Percentiles rank a stretch among this genome's conserved stretches.
phyloP scores from a whole-genome alignment of 169 alveolate species.

The Babesia bigemina region DNA sequence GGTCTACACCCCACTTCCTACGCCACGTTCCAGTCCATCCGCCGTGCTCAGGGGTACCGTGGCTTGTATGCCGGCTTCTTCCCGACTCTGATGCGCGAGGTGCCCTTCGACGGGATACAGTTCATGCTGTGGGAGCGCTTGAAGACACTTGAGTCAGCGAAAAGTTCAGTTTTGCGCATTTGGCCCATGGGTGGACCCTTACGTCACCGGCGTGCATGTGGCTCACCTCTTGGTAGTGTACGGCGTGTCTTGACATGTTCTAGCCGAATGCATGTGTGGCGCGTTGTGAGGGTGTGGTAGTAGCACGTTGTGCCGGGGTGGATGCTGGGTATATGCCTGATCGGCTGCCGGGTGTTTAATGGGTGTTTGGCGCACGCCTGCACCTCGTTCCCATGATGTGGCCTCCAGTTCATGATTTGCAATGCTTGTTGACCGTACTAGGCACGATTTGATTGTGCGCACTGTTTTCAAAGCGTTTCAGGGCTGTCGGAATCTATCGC shows the following conservation, averaged over 20 bases:
- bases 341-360: no score
- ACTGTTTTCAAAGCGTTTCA: background rate
- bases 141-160: constrained; percentile 65
- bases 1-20: constrained; percentile 76
- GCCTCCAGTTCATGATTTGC: no score
- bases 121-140: constrained; percentile 86
- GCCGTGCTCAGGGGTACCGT: constrained; percentile 75
- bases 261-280: no score
- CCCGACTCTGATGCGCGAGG: constrained; percentile 85
- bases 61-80: constrained; percentile 86
- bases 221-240: background rate
- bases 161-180: constrained; percentile 11
- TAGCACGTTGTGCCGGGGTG: no score
- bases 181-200: background rate
- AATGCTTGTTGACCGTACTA: no score
- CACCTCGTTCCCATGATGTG: no score
- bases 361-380: no score
- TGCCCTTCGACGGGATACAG: constrained; percentile 90
- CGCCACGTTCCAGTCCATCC: constrained; percentile 74
- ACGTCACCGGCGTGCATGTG: background rate
- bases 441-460: no score
- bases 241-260: no score
- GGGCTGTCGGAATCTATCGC: constrained; percentile 45
- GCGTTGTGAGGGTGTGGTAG: no score
- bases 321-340: no score